Percentiles rank a stretch among this genome's conserved stretches.
Conservation (phyloP, 352 stramenopile genomes). For the Pythium aquatile region DNA sequence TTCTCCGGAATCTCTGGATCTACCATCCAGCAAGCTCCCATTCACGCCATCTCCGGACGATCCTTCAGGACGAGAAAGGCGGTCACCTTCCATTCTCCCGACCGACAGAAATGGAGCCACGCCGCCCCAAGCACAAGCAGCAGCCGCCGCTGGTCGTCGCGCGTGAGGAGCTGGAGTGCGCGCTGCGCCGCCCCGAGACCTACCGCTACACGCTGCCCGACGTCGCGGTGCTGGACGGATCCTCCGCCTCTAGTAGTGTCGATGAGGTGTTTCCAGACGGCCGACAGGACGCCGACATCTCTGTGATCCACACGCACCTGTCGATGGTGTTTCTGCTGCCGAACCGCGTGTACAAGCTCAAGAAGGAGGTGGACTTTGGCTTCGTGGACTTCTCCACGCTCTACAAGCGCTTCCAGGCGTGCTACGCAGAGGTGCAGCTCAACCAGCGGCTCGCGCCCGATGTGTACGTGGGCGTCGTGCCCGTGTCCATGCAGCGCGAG, state of each 20-base stretch:
- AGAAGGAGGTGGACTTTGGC: constrained; percentile 72
- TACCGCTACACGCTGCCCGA: constrained; percentile 31
- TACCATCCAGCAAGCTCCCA: background rate
- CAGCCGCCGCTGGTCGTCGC: constrained; percentile 47
- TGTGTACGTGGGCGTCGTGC: constrained; percentile 69
- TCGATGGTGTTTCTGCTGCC: constrained; percentile 70
- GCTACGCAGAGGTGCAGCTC: constrained; percentile 67
- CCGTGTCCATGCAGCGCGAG: constrained; percentile 60
- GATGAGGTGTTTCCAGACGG: constrained; percentile 12
- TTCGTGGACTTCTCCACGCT: constrained; percentile 76
- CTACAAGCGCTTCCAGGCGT: constrained; percentile 70
- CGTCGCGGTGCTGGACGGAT: constrained; percentile 26
- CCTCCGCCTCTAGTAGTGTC: background rate
- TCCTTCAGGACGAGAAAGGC: background rate
- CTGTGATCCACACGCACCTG: constrained; percentile 69
- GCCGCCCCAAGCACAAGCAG: constrained; percentile 66
- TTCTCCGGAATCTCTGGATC: background rate
- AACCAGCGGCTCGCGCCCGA: constrained; percentile 63
- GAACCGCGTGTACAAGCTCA: constrained; percentile 68
- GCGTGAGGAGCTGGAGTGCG: constrained; percentile 42
- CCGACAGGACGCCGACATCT: constrained; percentile 10
- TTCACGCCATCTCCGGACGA: background rate
- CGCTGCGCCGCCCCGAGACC: constrained; percentile 31
- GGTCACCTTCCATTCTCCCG: too few species aligned
- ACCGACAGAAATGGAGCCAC: constrained; percentile 43